Percentiles rank a stretch among this genome's conserved stretches.
Conservation (phyloP, 495 filamentous ascomycete genomes). For the Aspergillus coremiiformis region DNA sequence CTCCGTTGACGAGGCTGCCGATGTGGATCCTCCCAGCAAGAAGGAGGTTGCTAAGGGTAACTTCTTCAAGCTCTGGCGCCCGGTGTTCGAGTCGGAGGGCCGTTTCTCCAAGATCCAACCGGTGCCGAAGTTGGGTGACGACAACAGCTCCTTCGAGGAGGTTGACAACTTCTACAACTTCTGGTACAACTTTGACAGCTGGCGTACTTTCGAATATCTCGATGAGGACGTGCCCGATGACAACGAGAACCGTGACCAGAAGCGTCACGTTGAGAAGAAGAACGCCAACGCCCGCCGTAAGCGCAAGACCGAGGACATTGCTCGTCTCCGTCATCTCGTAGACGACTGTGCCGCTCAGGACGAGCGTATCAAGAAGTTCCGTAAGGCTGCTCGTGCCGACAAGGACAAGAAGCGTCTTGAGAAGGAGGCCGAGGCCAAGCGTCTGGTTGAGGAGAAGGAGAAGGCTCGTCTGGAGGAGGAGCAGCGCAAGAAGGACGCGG, state of each 20-base stretch:
- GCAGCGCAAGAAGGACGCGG: conserved; percentile 68
- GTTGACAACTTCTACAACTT: conserved; percentile 98
- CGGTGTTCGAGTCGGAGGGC: conserved; percentile 78
- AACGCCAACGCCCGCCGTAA: conserved; percentile 96
- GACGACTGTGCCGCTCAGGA: conserved; percentile 76
- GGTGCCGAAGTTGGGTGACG: conserved; percentile 76
- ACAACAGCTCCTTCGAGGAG: conserved; percentile 76
- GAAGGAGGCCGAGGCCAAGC: conserved; percentile 84
- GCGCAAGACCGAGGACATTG: conserved; percentile 97
- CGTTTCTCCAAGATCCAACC: conserved; percentile 88
- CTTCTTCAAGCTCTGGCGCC: conserved; percentile 89
- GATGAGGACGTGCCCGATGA: conserved; percentile 98
- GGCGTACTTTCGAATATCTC: conserved; percentile 94
- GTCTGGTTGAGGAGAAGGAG: conserved; percentile 69
- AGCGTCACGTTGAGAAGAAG: conserved; percentile 95
- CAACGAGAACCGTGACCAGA: conserved; percentile 97
- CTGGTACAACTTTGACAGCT: conserved; percentile 99
- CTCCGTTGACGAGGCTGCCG: conserved; percentile 87
- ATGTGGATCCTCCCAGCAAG: conserved; percentile 85
- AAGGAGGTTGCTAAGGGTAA: conserved; percentile 77
- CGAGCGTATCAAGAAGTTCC: conserved; percentile 96
- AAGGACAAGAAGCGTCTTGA: conserved; percentile 92
- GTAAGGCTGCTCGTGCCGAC: conserved; percentile 77
- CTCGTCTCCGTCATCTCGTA: conserved; percentile 77
- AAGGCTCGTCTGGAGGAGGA: conserved; percentile 72